Percentiles rank a stretch among this genome's conserved stretches.
Conservation (phyloP, 495 filamentous ascomycete species). For the Neurospora sp. region DNA sequence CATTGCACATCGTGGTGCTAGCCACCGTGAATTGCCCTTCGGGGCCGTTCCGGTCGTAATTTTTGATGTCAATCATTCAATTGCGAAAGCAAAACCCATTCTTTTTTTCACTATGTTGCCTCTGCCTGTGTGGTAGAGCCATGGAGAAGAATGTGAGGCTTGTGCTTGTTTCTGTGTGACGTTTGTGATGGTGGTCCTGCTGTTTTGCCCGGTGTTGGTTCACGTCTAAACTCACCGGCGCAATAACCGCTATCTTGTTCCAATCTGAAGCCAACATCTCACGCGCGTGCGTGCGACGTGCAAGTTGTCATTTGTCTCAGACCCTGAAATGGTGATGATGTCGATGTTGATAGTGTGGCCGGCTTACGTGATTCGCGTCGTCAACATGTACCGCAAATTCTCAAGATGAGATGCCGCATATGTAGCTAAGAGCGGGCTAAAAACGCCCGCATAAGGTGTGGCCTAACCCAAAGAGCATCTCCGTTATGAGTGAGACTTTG, state of each 20-base stretch:
- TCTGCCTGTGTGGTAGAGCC: conserved; percentile 9
- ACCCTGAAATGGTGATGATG: neutral
- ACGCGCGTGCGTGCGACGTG: neutral
- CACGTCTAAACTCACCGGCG: neutral
- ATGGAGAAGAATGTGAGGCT: conserved; percentile 21
- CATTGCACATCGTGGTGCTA: too few relatives aligned
- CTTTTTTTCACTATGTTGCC: conserved; percentile 21
- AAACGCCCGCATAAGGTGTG: too few relatives aligned
- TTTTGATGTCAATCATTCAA: conserved; percentile 18
- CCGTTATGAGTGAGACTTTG: too few relatives aligned
- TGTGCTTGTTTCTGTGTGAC: neutral
- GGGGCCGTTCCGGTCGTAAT: conserved; percentile 30
- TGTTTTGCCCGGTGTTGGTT: neutral
- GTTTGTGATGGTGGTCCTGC: neutral
- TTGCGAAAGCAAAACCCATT: neutral
- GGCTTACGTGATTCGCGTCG: neutral
- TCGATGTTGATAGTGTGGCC: neutral
- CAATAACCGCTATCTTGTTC: neutral
- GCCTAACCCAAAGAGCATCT: too few relatives aligned
- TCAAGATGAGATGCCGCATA: too few relatives aligned
- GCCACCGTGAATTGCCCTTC: conserved; percentile 26
- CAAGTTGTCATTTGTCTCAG: neutral
- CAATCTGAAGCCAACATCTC: neutral
- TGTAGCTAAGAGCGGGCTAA: too few relatives aligned
- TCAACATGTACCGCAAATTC: neutral